Evolutionary conservation across 495 filamentous ascomycete genomes (phyloP), one percentile per base, ranked within the genome.

Genomic region (Umbilicaria muhlenbergii): DNA sequence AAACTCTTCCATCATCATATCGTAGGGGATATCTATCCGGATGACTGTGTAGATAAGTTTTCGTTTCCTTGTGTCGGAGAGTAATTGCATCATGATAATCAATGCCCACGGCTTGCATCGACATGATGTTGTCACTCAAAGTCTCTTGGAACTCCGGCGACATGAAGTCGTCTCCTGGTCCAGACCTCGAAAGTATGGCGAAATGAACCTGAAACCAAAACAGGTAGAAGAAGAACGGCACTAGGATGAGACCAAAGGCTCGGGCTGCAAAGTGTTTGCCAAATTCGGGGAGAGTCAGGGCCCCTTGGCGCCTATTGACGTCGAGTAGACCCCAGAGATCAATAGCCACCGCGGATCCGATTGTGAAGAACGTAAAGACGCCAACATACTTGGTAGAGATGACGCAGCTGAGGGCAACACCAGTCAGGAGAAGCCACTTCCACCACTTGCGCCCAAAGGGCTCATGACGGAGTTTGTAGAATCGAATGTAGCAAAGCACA

Each of bases 191-290:
- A 42, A 98, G 70, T 53, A 98, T 83, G 18, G 86, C 71, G 58
- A 98, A 96, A 63, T 98, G 91, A 28, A 96, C 87, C 68, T 96
- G 91, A 77, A 98, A 98, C 92, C 92, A 98, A 70, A 98, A 98
- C 24, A 98, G 73, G 60, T 96, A 98, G 63, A 96, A 91, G 51
- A 96, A 71, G 74, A 95, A 94, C 32, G 91, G 91, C 39, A 96
- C 73, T 36, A 93, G 53, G 51, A 96, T 84, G 33, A 98, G 68
- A 8, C 79, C 86, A 51, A 91, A 68, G 13, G 75, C 71, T 24
- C 91, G 83, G 51, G 91, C 91, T 8, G 65, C 73, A 56, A 98
- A 89, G 59, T 98, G 91, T 67, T 92, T 89, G 40, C 70, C 73
- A 64, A 94, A 96, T 39, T 81, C 69, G 39, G 71, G 65, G 53